Percentiles rank a stretch among this genome's conserved stretches.
These are phyloP conservation scores for Silene latifolia DNA, from an alignment of 148 eudicot species.

Conservation along the genomic window DNA sequence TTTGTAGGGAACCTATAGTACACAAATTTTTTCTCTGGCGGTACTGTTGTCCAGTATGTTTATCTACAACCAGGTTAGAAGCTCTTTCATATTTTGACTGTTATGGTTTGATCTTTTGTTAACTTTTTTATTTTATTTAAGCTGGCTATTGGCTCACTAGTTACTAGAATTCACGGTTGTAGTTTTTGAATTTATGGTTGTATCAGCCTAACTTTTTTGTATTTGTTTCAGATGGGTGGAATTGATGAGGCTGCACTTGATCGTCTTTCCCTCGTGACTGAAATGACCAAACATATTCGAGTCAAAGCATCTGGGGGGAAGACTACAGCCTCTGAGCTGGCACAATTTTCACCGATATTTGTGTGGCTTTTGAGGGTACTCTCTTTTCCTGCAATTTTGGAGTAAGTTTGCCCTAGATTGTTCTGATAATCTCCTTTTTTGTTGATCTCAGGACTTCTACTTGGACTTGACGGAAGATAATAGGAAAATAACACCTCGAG, in stretches of 20 bases:
- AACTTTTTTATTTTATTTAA: background rate
- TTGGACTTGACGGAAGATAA: conserved; percentile 87
- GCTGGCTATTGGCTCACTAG: background rate
- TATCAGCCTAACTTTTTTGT: background rate
- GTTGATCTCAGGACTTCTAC: conserved; percentile 71
- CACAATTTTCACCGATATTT: conserved; percentile 92
- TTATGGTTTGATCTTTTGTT: background rate
- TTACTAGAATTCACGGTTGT: background rate
- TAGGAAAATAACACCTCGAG: conserved; percentile 89
- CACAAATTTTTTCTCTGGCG: conserved; percentile 94
- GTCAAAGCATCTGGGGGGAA: conserved; percentile 90
- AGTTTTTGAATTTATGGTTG: background rate
- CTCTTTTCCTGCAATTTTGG: background rate
- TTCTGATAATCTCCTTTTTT: background rate
- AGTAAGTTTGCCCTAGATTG: conserved; percentile 1
- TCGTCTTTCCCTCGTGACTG: conserved; percentile 95
- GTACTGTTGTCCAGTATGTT: conserved; percentile 98
- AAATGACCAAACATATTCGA: conserved; percentile 95
- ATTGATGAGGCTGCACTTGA: conserved; percentile 96
- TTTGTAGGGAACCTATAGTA: conserved; percentile 91
- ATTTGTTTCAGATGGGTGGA: conserved; percentile 84
- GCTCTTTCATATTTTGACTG: background rate
- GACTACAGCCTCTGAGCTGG: conserved; percentile 87
- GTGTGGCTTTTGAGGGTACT: conserved; percentile 97
- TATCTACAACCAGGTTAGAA: conserved; percentile 85